Percentiles rank a stretch among this genome's conserved stretches.
Conservation (phyloP, 805 yeast species). For the Starmerella khaoyaiensis region DNA sequence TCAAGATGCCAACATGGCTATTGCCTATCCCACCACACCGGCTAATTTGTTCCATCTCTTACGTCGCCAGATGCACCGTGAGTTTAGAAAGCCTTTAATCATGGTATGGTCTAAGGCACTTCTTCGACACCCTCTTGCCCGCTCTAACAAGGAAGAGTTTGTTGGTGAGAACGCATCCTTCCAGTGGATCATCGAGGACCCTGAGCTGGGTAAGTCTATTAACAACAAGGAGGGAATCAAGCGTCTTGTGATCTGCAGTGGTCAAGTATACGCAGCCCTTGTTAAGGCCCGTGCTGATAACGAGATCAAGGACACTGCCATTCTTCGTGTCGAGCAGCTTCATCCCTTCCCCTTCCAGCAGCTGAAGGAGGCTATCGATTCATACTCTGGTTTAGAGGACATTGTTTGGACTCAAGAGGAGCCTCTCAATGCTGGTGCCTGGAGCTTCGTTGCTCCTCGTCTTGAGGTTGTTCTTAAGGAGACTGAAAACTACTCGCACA, state of each 20-base stretch:
- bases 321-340: slow-evolving; percentile 80
- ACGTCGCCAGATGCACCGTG: slow-evolving; percentile 99
- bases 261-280: slow-evolving; percentile 90
- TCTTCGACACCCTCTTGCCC: slow-evolving; percentile 94
- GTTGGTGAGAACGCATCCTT: slow-evolving; percentile 76
- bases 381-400: slow-evolving; percentile 74
- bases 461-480: slow-evolving; percentile 60
- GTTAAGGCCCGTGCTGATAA: slow-evolving; percentile 74
- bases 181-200: slow-evolving; percentile 93
- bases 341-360: slow-evolving; percentile 99
- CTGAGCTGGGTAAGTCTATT: slow-evolving; percentile 66
- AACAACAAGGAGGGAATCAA: slow-evolving; percentile 70
- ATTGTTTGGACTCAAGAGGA: slow-evolving; percentile 97
- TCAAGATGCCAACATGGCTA: slow-evolving; percentile 96
- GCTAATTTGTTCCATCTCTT: slow-evolving; percentile 90
- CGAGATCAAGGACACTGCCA: slow-evolving; percentile 71
- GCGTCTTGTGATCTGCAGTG: slow-evolving; percentile 71
- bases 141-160: slow-evolving; percentile 72
- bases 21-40: slow-evolving; percentile 97
- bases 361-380: slow-evolving; percentile 66
- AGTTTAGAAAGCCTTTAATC: slow-evolving; percentile 75
- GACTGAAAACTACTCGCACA: slow-evolving; percentile 52
- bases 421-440: slow-evolving; percentile 94
- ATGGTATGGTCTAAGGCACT: slow-evolving; percentile 84
- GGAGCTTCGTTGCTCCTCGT: slow-evolving; percentile 73